These are phyloP conservation scores for Pneumocystis carinii DNA, from an alignment of 1,139 yeast species.

Conservation along the genomic window DNA sequence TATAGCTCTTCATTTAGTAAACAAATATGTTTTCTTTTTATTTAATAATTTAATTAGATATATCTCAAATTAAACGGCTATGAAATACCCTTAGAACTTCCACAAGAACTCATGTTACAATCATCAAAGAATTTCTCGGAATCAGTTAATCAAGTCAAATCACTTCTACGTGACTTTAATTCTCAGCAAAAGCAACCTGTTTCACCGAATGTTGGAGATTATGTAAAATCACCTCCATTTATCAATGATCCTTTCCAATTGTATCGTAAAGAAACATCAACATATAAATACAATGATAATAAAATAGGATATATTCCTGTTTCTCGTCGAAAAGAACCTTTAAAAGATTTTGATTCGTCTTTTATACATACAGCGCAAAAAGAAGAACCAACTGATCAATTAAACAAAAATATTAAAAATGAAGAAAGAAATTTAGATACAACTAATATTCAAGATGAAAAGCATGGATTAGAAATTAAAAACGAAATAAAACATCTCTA, in stretches of 20 bases:
- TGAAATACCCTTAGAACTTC: constrained; percentile 46
- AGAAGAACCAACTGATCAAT: constrained; percentile 35
- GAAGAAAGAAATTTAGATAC: constrained; percentile 59
- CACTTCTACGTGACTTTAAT: constrained; percentile 25
- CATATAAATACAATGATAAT: constrained; percentile 51
- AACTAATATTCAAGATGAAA: constrained; percentile 34
- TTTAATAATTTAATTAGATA: constrained; percentile 29
- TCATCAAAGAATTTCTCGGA: constrained; percentile 47
- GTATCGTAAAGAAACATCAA: constrained; percentile 35
- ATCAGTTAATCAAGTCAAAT: constrained; percentile 38
- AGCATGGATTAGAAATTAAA: constrained; percentile 22
- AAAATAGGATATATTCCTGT: constrained; percentile 50
- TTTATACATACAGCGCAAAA: constrained; percentile 11
- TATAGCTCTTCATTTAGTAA: constrained; percentile 74
- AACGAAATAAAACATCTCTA: constrained; percentile 51
- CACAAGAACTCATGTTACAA: constrained; percentile 22
- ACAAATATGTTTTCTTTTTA: constrained; percentile 30
- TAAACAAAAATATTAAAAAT: constrained; percentile 53
- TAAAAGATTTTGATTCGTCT: constrained; percentile 5
- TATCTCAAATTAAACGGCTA: constrained; percentile 70
- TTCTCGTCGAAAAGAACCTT: constrained; percentile 38
- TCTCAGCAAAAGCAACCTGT: constrained; percentile 10
- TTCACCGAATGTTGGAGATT: background rate
- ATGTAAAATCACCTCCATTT: constrained; percentile 12
- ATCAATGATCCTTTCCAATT: constrained; percentile 22